Evolutionary conservation across 495 filamentous ascomycete species (phyloP).

Genomic region (Penicillium diatomitis): DNA sequence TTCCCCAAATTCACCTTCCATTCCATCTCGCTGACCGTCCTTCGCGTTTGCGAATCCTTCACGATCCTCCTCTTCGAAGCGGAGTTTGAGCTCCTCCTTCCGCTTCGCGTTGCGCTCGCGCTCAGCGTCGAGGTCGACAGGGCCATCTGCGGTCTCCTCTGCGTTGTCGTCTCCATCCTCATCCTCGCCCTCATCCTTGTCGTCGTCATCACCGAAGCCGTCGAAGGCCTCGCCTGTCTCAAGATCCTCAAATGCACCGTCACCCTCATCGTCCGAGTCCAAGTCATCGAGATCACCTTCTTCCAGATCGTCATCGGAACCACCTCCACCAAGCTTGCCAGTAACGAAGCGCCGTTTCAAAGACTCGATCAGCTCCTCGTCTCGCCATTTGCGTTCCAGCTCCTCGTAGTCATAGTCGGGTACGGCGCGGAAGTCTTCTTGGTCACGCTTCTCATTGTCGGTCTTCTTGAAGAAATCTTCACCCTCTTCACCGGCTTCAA

Average conservation of each 20-base stretch:
- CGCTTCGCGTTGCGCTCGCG: slow-evolving; percentile 80
- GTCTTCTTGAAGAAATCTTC: slow-evolving; percentile 80
- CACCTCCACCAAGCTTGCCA: slow-evolving; percentile 44
- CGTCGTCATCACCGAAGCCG: slow-evolving; percentile 32
- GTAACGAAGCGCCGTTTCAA: slow-evolving; percentile 67
- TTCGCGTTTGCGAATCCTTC: slow-evolving; percentile 88
- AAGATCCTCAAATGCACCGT: slow-evolving; percentile 83
- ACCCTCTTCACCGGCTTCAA: slow-evolving; percentile 55
- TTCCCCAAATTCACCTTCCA: slow-evolving; percentile 75
- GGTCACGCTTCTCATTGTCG: slow-evolving; percentile 50
- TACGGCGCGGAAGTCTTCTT: slow-evolving; percentile 65
- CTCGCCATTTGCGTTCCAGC: slow-evolving; percentile 76
- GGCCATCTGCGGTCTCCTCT: slow-evolving; percentile 20
- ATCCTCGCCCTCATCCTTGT: slow-evolving; percentile 20
- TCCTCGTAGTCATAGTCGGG: slow-evolving; percentile 72
- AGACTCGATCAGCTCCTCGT: slow-evolving; percentile 64
- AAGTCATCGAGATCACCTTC: slow-evolving; percentile 39
- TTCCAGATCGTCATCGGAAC: slow-evolving; percentile 38
- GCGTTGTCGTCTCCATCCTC: slow-evolving; percentile 14
- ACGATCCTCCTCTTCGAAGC: slow-evolving; percentile 94
- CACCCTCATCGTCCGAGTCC: slow-evolving; percentile 61
- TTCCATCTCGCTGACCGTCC: slow-evolving; percentile 52
- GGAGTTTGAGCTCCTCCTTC: slow-evolving; percentile 88
- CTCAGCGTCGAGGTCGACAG: slow-evolving; percentile 62
- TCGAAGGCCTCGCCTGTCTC: slow-evolving; percentile 61